Evolutionary conservation across 345 rosid genomes (phyloP).

Genomic region (Fremontodendron californicum): DNA sequence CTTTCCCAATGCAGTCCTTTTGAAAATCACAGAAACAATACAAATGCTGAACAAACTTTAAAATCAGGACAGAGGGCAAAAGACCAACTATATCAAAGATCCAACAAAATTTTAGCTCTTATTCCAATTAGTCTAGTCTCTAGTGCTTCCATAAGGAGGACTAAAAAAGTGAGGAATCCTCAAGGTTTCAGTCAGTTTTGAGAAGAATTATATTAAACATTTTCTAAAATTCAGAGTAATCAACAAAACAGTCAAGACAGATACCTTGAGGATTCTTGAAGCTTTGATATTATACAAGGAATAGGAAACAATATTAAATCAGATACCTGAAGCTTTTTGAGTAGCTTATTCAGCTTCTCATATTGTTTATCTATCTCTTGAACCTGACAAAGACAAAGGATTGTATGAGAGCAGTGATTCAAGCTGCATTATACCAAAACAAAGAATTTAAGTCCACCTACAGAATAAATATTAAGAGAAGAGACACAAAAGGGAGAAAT

Average conservation of each 20-base stretch:
- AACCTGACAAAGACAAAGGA: conserved; percentile 40
- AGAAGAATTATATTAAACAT: background rate
- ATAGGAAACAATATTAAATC: conserved; percentile 1
- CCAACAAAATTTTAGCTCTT: background rate
- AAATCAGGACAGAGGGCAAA: background rate
- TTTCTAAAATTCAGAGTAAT: background rate
- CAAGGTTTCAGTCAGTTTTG: background rate
- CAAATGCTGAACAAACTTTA: background rate
- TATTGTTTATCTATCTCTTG: conserved; percentile 84
- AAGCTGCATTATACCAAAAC: background rate
- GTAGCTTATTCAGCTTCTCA: conserved; percentile 80
- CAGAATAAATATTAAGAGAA: background rate
- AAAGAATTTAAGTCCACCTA: background rate
- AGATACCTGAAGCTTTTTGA: conserved; percentile 83
- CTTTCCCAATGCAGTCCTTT: background rate
- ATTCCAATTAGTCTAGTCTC: background rate
- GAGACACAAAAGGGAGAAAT: background rate
- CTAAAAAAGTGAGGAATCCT: background rate
- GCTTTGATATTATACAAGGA: background rate
- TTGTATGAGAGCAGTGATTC: background rate
- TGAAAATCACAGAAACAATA: background rate
- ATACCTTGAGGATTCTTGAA: background rate
- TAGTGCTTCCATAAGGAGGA: background rate
- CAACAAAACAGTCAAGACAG: background rate
- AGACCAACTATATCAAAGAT: background rate